Conservation (phyloP, 805 yeast genomes). For the Barnettozyma salicaria region DNA sequence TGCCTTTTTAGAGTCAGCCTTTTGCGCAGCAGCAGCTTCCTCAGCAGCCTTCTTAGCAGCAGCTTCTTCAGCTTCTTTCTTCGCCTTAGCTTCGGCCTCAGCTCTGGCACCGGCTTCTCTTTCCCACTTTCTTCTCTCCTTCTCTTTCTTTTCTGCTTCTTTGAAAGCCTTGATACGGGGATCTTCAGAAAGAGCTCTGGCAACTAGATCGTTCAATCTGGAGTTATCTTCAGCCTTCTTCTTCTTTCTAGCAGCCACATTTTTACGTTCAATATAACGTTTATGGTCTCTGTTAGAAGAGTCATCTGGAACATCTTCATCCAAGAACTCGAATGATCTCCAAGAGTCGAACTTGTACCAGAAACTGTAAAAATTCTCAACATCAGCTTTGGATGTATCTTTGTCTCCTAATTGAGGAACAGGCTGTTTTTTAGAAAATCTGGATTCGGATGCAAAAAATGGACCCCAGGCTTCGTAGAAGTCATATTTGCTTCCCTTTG, state of each 20-base stretch:
- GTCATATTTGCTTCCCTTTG: constrained; percentile 58
- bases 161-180: constrained; percentile 93
- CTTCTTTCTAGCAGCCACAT: constrained; percentile 94
- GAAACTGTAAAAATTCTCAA: constrained; percentile 83
- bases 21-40: constrained; percentile 54
- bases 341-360: constrained; percentile 95
- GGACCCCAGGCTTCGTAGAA: constrained; percentile 92
- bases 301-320: constrained; percentile 99
- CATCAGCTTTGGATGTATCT: constrained; percentile 67
- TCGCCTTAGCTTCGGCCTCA: constrained; percentile 88
- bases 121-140: constrained; percentile 95
- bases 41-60: constrained; percentile 74
- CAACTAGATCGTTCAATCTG: constrained; percentile 78
- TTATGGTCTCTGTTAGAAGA: constrained; percentile 98
- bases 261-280: constrained; percentile 96
- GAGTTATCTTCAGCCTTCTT: constrained; percentile 96
- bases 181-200: constrained; percentile 83
- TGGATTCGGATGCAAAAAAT: constrained; percentile 81
- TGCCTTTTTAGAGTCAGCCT: constrained; percentile 84
- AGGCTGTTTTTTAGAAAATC: constrained; percentile 89
- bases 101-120: constrained; percentile 95
- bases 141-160: constrained; percentile 90
- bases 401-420: constrained; percentile 75
- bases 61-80: constrained; percentile 85
- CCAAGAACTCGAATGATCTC: constrained; percentile 97